Base-by-base conservation (phyloP, 257 asterid genomes). In the Linderniella brevidens region DNA sequence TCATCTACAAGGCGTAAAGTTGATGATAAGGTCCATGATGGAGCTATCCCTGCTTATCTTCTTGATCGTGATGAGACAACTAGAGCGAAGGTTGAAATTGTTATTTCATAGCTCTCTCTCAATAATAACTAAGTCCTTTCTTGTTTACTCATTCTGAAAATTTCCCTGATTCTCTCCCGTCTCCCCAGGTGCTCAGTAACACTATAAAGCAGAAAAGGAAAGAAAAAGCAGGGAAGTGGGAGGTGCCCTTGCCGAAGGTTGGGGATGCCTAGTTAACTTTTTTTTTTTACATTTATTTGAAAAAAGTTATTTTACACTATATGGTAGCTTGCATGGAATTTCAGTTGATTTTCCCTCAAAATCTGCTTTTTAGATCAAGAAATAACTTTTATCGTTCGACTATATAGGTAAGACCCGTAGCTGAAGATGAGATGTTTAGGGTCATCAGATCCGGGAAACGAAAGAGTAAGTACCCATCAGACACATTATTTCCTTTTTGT, bases 221-320 rank as follows among this genome's bases (percentile, higher is more conserved):
- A 62, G 96, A 84, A 61, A 90, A 76, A 64, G 98, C 98, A 35
- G 98, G 98, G 44, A 84, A 81, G 65, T 90, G 98, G 98, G 96
- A 84, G 51, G 98, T 90, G 52, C 98, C 96, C 62, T 72, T 90
- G 18, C 98, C 98, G 17, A 90, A 90, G 96, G 98, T 88, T 13
- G 9, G 48, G 3, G 5, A 13, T 39, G 13, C 9, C 43, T 39
- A 39, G 43, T 39, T 39, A n/a, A n/a, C n/a, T n/a, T n/a, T n/a
- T n/a, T n/a, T n/a, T n/a, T n/a, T n/a, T n/a, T n/a, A n/a, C n/a
- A n/a, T n/a, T n/a, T n/a, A 13, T 9, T 39, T 39, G 4, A 10
- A 6, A 39, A 10, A 11, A 2, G 43, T 13, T 9, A 1, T 39
- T 9, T 2, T 39, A 39, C 4, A 11, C 9, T 8, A 11, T 6